These are phyloP conservation scores for Heteromeles arbutifolia DNA, from an alignment of 306 rosid genomes.

Conservation along the genomic window DNA sequence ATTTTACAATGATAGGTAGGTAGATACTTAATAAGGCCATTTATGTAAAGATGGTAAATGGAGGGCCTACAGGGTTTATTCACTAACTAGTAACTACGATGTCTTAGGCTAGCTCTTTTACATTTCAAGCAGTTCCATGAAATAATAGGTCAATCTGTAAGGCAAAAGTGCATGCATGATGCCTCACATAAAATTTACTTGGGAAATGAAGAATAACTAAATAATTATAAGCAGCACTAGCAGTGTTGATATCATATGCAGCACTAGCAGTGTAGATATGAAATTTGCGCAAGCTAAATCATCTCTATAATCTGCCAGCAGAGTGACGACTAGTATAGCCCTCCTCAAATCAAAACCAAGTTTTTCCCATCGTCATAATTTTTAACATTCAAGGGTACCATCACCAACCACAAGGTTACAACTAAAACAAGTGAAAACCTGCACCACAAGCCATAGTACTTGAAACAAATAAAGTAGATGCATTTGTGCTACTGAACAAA, in stretches of 20 bases:
- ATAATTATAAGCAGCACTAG: background rate
- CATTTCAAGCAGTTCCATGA: background rate
- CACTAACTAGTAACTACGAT: background rate
- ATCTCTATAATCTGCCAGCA: background rate
- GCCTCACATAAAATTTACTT: background rate
- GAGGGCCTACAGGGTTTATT: background rate
- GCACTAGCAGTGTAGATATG: background rate
- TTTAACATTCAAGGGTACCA: background rate
- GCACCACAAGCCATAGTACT: conserved; percentile 11
- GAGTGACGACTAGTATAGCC: background rate
- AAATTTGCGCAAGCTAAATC: background rate
- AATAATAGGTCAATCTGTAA: background rate
- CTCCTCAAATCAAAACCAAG: background rate
- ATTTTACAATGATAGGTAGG: too few species aligned
- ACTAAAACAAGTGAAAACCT: background rate
- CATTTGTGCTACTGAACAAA: background rate
- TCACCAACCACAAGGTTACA: conserved; percentile 1
- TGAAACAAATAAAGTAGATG: background rate
- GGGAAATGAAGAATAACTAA: background rate
- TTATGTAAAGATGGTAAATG: background rate
- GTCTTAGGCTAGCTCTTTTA: background rate
- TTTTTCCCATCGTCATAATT: background rate
- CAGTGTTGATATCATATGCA: background rate
- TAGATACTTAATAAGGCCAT: background rate
- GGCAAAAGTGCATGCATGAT: background rate